Evolutionary conservation across 768 basidiomycete genomes (phyloP).

Genomic region (Daedaleopsis nitida): DNA sequence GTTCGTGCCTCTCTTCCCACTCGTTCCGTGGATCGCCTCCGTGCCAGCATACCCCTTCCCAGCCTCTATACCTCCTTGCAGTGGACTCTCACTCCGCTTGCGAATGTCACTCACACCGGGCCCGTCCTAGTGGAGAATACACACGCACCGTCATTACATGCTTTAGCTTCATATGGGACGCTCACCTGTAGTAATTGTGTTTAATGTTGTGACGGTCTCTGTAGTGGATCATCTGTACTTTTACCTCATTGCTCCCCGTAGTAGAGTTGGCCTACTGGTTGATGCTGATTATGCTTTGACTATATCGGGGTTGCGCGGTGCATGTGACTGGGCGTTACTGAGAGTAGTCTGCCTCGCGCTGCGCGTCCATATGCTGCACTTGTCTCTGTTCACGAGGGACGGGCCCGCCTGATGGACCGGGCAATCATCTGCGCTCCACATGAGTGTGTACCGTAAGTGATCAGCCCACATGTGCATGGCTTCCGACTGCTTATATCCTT

Average conservation of each 20-base stretch:
- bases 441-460: conserved; percentile 6
- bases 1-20: conserved; percentile 10
- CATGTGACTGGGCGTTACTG: conserved; percentile 15
- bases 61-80: conserved; percentile 17
- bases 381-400: conserved; percentile 13
- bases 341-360: not conserved
- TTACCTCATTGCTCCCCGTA: conserved; percentile 12
- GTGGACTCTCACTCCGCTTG: conserved; percentile 21
- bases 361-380: conserved; percentile 16
- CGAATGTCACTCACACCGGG: conserved; percentile 9
- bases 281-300: conserved; percentile 9
- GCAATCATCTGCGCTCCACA: conserved; percentile 7
- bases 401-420: conserved; percentile 8
- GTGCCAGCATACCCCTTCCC: conserved; percentile 20
- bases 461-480: conserved; percentile 9
- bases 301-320: not conserved
- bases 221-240: conserved; percentile 24
- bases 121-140: conserved; percentile 3
- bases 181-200: conserved; percentile 11
- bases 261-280: conserved; percentile 8
- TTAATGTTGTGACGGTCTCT: conserved; percentile 18
- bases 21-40: conserved; percentile 11
- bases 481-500: conserved; percentile 9
- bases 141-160: conserved; percentile 12
- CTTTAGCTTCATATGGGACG: not conserved